These are phyloP conservation scores for Syncephalastrum monosporum DNA, from an alignment of 371 early-diverging fungal genomes.

Conservation along the genomic window DNA sequence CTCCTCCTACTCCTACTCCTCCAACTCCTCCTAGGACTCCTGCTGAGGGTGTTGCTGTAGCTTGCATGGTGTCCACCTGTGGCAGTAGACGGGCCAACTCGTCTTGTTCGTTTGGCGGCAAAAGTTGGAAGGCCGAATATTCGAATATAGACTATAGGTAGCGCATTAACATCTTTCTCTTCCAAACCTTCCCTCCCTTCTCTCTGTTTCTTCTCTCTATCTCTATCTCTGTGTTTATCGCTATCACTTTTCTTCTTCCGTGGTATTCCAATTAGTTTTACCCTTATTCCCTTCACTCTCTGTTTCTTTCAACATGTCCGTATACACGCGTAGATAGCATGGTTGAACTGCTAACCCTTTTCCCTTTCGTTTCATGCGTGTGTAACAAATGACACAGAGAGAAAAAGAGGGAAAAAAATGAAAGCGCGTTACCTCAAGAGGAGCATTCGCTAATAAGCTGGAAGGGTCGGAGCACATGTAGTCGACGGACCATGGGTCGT, in stretches of 20 bases:
- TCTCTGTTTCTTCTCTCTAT: too few relatives aligned
- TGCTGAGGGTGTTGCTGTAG: too few relatives aligned
- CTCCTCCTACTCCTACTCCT: too few relatives aligned
- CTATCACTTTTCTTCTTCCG: slow-evolving; percentile 3
- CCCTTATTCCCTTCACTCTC: slow-evolving; percentile 1
- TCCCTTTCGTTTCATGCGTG: too few relatives aligned
- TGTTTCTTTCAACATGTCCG: slow-evolving; percentile 1
- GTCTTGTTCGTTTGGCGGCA: slow-evolving; percentile 33
- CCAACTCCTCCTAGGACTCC: too few relatives aligned
- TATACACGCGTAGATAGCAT: not conserved
- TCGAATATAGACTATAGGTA: slow-evolving; percentile 34
- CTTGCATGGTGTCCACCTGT: slow-evolving; percentile 18
- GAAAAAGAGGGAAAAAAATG: too few relatives aligned
- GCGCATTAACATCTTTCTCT: too few relatives aligned
- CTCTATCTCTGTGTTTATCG: not conserved
- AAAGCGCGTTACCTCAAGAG: slow-evolving; percentile 32
- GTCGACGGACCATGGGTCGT: slow-evolving; percentile 29
- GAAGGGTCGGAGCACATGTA: slow-evolving; percentile 29
- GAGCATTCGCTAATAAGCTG: slow-evolving; percentile 33
- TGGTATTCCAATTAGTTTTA: too few relatives aligned
- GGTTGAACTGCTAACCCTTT: too few relatives aligned
- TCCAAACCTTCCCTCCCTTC: too few relatives aligned
- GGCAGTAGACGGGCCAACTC: slow-evolving; percentile 37
- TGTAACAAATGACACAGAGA: too few relatives aligned
- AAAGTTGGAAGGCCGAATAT: slow-evolving; percentile 34